A percentile compares a stretch with the other conserved stretches of the same genome.
phyloP scores from a whole-genome alignment of 768 basidiomycete genomes.

The Collybia sordida region DNA sequence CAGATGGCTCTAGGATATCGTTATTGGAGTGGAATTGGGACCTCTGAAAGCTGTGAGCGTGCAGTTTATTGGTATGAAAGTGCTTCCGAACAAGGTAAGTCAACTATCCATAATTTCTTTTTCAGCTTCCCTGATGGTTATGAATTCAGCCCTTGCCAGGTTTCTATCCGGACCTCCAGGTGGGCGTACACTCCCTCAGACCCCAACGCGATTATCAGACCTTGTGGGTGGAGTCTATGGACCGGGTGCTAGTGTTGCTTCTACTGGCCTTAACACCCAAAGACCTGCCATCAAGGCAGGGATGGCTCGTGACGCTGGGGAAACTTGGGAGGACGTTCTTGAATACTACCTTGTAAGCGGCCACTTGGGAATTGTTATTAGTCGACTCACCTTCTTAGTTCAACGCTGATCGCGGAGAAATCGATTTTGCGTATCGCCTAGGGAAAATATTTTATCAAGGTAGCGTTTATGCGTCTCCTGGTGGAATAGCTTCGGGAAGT shows the following conservation, averaged over 20 bases:
- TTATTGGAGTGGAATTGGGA: slow-evolving; percentile 95
- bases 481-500: slow-evolving; percentile 83
- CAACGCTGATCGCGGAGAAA: slow-evolving; percentile 91
- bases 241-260: slow-evolving; percentile 91
- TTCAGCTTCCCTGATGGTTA: not conserved
- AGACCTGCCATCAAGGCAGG: slow-evolving; percentile 84
- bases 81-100: slow-evolving; percentile 79
- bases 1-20: slow-evolving; percentile 94
- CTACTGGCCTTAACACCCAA: slow-evolving; percentile 72
- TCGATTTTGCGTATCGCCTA: slow-evolving; percentile 85
- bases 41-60: slow-evolving; percentile 79
- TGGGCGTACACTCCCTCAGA: slow-evolving; percentile 81
- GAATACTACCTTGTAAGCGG: slow-evolving; percentile 82
- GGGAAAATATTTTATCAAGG: slow-evolving; percentile 98
- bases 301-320: slow-evolving; percentile 79
- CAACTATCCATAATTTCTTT: not conserved
- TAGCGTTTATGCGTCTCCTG: slow-evolving; percentile 77
- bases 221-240: slow-evolving; percentile 93
- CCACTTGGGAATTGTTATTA: not conserved
- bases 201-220: slow-evolving; percentile 83
- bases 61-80: slow-evolving; percentile 89
- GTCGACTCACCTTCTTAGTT: slow-evolving; percentile 51
- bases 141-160: slow-evolving; percentile 64
- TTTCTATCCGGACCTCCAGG: slow-evolving; percentile 89
- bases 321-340: slow-evolving; percentile 91